phyloP scores from a whole-genome alignment of 306 rosid species.

The Casuarina cunninghamiana region DNA sequence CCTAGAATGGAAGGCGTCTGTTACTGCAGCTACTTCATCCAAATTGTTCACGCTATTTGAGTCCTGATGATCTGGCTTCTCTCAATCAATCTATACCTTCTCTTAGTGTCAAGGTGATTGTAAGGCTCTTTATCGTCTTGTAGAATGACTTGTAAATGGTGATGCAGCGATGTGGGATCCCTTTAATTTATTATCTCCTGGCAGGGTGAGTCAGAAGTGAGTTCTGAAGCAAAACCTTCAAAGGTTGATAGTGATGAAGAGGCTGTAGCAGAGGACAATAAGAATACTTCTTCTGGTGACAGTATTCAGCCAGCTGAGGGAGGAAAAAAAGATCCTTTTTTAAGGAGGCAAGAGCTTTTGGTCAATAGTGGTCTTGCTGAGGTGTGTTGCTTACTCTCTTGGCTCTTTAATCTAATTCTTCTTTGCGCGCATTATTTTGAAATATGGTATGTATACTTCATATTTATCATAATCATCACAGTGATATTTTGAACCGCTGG shows the following conservation, averaged over 20 bases:
- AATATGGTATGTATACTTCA: neutral
- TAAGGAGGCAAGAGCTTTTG: conserved; percentile 86
- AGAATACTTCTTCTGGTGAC: conserved; percentile 38
- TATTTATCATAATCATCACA: neutral
- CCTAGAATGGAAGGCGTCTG: conserved; percentile 80
- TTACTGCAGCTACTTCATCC: conserved; percentile 83
- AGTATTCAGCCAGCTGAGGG: conserved; percentile 53
- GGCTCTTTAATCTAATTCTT: conserved; percentile 8
- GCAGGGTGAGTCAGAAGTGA: conserved; percentile 52
- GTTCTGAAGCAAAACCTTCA: conserved; percentile 35
- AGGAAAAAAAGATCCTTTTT: conserved; percentile 88
- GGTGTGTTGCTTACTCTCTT: conserved; percentile 49
- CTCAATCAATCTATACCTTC: conserved; percentile 72
- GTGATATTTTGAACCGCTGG: neutral
- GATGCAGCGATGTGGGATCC: conserved; percentile 25
- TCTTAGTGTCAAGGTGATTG: conserved; percentile 66
- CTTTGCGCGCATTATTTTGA: neutral
- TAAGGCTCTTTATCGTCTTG: conserved; percentile 5
- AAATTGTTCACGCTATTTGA: conserved; percentile 75
- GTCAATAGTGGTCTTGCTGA: conserved; percentile 91
- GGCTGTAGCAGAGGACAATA: conserved; percentile 37
- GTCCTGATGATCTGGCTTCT: conserved; percentile 76
- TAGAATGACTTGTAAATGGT: conserved; percentile 1
- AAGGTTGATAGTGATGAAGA: conserved; percentile 48
- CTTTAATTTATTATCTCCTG: conserved; percentile 16